Evolutionary conservation across 345 rosid species (phyloP), one percentile per base, ranked within the genome.

Genomic region (Citrus maxima): DNA sequence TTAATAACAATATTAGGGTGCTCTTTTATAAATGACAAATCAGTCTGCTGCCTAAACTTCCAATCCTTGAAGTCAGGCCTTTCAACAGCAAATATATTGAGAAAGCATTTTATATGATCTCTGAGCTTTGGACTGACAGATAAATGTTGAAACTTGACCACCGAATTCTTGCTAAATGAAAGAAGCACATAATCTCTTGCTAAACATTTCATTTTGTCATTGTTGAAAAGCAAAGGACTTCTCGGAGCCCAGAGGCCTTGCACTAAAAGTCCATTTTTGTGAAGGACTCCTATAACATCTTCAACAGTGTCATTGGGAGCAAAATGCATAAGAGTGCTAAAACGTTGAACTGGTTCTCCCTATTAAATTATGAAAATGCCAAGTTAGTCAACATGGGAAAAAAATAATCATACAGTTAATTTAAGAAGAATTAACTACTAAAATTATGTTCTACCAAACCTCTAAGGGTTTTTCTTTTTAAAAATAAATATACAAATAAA

Each of bases 221-320:
- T 77, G 24, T 81, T 77, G 27, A 85, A 71, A 64, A 91, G 74
- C 81, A 91, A 77, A n/a, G 60, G 14, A 61, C 87, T 89, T 81
- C 85, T 94, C 56, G 89, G 89, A 73, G 83, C 87, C 99, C 99
- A 96, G 30, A 91, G 86, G 69, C 99, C 98, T 88, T 96, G 97
- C 72, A 96, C 90, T 80, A 96, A 82, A 40, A 69, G 78, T n/a
- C 92, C 97, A 84, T 80, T 59, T 54, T 83, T 67, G 78, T 89
- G 88, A 79, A 94, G 94, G 74, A 86, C 84, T 27, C n/a, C 73
- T 71, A 93, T 62, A 68, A 90, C 76, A 67, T 85, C 92, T 76
- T 91, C 89, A 79, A 74, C 80, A 3, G 92, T 74, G 75, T 78
- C 79, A 67, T 87, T 90, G 2, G 91, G 87, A 72, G 90, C 89